phyloP scores from a whole-genome alignment of 2,329 filamentous ascomycete genomes.

The Plectosphaerella sp. region DNA sequence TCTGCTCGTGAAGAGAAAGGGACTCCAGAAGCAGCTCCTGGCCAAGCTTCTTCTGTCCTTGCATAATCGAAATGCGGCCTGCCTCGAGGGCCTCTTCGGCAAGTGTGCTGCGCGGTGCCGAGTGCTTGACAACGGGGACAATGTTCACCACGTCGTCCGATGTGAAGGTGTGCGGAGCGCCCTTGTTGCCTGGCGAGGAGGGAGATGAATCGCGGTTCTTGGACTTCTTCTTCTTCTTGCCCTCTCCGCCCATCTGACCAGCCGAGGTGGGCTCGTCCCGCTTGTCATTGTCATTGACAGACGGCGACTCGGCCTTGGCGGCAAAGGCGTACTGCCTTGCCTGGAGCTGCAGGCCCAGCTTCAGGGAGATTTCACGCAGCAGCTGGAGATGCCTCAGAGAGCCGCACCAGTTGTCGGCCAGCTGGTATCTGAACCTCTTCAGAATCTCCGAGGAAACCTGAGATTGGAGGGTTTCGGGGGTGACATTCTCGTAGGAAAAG shows the following conservation, averaged over 20 bases:
- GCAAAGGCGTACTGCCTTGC: conserved; percentile 53
- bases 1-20: conserved; percentile 93
- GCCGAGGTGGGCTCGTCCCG: conserved; percentile 25
- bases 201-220: conserved; percentile 54
- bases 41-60: conserved; percentile 91
- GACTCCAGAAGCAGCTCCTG: conserved; percentile 96
- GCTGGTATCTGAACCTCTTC: conserved; percentile 71
- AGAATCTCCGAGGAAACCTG: conserved; percentile 69
- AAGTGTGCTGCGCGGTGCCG: conserved; percentile 81
- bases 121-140: conserved; percentile 93
- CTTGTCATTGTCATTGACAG: conserved; percentile 23
- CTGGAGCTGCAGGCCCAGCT: conserved; percentile 83
- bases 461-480: conserved; percentile 64
- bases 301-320: conserved; percentile 22
- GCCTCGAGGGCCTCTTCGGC: conserved; percentile 96
- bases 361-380: conserved; percentile 82
- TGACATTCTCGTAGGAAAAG: conserved; percentile 74
- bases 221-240: conserved; percentile 59
- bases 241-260: conserved; percentile 36
- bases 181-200: conserved; percentile 36
- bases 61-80: conserved; percentile 90
- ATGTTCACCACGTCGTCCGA: conserved; percentile 87
- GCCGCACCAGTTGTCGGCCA: conserved; percentile 64
- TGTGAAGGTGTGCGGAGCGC: conserved; percentile 59
- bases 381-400: conserved; percentile 73